Conservation (phyloP, 345 rosid genomes). For the Arabidopsis arenosa region DNA sequence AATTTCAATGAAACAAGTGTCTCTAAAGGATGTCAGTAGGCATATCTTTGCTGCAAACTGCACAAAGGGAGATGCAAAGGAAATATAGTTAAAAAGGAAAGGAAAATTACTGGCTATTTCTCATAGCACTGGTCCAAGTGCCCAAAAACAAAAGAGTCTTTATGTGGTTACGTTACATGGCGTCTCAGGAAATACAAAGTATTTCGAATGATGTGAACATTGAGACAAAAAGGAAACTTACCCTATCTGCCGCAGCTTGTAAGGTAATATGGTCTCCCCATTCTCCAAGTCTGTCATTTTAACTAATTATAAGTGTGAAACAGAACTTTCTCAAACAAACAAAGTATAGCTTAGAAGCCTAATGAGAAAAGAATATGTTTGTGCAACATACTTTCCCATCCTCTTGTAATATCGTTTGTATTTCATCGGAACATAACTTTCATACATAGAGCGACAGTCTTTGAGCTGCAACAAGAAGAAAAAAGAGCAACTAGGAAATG, state of each 20-base stretch:
- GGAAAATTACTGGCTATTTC: constrained; percentile 13
- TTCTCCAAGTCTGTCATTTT: constrained; percentile 71
- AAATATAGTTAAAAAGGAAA: not conserved
- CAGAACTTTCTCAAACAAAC: constrained; percentile 1
- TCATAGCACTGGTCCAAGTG: not conserved
- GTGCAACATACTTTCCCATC: constrained; percentile 79
- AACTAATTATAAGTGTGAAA: constrained; percentile 17
- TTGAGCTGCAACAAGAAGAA: constrained; percentile 67
- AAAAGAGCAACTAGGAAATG: constrained; percentile 31
- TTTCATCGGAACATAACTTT: constrained; percentile 93
- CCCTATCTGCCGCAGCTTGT: constrained; percentile 99
- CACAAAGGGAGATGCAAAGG: constrained; percentile 32
- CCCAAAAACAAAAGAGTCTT: constrained; percentile 6
- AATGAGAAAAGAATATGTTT: constrained; percentile 24
- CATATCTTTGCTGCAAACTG: constrained; percentile 98
- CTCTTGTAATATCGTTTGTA: constrained; percentile 82
- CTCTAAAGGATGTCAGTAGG: constrained; percentile 92
- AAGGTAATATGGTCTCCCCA: constrained; percentile 97
- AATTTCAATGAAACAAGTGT: constrained; percentile 90
- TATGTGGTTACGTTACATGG: constrained; percentile 14
- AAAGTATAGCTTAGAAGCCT: constrained; percentile 7
- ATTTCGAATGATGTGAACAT: constrained; percentile 2
- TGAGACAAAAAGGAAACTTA: constrained; percentile 39
- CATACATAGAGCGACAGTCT: constrained; percentile 66
- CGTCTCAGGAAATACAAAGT: constrained; percentile 16